Base-by-base conservation (phyloP, 176 grass and related monocot genomes). In the Lolium perenne region DNA sequence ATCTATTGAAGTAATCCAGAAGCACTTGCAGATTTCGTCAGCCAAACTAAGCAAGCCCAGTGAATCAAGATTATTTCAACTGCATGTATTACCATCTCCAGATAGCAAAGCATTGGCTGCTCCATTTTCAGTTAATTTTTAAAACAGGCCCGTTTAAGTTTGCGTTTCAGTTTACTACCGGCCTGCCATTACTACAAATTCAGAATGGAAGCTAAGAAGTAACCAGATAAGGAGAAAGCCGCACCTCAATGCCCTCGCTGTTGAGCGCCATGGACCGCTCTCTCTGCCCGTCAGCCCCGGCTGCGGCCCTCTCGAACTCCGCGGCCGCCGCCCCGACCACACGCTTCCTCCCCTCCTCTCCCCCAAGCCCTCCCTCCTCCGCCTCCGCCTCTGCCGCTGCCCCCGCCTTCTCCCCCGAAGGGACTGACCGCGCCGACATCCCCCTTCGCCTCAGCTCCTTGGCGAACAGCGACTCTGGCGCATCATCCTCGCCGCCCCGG, bases 361-460 rank as follows among this genome's bases (percentile, higher is more conserved):
- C 84, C 3, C 69, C 66, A 18, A 0, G 10, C 46, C 68, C 23
- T 22, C 46, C 46, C 46, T 47, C 46, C 8, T 51, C 12, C 13
- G 49, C 46, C 76, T 51, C 49, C 13, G 49, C 41, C 32, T 35
- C 32, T 35, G 32, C 76, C 20, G 88, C 84, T 69, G 58, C 68
- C 32, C 62, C 84, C 82, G 86, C 63, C 78, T 80, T 88, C 66
- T 89, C 91, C 71, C 87, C 87, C 72, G 86, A 6, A 20, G 89
- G 56, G 11, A 89, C 38, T 1, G 92, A 79, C 10, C 90, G 89
- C 17, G 91, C 81, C 20, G 57, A 82, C 91, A 98, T 92, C 26
- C 95, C 93, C 35, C 95, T 68, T 17, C 93, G 87, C 91, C 74
- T 91, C 86, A 95, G 85, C 51, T 98, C 96, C 86, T 93, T 92